phyloP scores from a whole-genome alignment of 768 basidiomycete genomes.

The Panaeolus cyanescens region DNA sequence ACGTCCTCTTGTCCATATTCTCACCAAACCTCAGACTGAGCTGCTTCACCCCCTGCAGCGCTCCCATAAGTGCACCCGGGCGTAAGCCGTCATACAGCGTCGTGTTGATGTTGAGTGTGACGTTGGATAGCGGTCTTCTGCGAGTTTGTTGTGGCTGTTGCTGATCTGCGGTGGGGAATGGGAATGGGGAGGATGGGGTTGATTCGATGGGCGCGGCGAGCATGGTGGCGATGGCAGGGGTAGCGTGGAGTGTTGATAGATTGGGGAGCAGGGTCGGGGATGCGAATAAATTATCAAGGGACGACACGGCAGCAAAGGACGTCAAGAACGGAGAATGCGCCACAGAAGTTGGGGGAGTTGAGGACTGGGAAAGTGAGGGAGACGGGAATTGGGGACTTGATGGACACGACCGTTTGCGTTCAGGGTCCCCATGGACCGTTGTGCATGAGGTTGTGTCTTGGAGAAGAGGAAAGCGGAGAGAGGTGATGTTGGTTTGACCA shows the following conservation, averaged over 20 bases:
- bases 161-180: slow-evolving; percentile 9
- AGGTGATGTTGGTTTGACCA: slow-evolving; percentile 41
- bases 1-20: slow-evolving; percentile 43
- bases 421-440: background rate
- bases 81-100: slow-evolving; percentile 49
- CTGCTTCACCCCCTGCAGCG: slow-evolving; percentile 31
- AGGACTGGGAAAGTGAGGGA: slow-evolving; percentile 18
- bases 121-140: slow-evolving; percentile 30
- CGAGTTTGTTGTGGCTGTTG: slow-evolving; percentile 1
- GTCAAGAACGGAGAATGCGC: background rate
- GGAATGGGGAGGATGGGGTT: slow-evolving; percentile 7
- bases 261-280: slow-evolving; percentile 42
- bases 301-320: slow-evolving; percentile 11
- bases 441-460: slow-evolving; percentile 21
- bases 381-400: slow-evolving; percentile 12
- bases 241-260: slow-evolving; percentile 36
- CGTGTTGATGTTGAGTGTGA: slow-evolving; percentile 41
- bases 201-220: slow-evolving; percentile 21
- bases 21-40: slow-evolving; percentile 38
- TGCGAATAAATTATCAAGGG: slow-evolving; percentile 17
- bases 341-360: slow-evolving; percentile 10
- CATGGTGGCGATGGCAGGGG: slow-evolving; percentile 32
- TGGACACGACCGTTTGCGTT: slow-evolving; percentile 6
- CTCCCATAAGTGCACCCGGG: slow-evolving; percentile 39
- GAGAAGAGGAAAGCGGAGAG: slow-evolving; percentile 41